phyloP scores from a whole-genome alignment of 1,284 basidiomycete genomes.

The Irpex lacteus region DNA sequence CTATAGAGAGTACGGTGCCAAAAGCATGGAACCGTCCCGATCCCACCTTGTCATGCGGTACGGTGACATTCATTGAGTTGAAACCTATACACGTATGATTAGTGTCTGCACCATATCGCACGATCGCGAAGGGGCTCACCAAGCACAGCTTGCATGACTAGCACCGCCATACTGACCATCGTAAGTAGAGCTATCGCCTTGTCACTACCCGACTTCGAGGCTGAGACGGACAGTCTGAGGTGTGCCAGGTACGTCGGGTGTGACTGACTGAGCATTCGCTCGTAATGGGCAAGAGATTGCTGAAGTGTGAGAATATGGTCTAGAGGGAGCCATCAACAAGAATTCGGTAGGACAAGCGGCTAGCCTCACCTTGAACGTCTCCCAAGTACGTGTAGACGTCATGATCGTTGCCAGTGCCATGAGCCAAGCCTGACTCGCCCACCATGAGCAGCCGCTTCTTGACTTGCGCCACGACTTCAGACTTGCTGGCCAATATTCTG shows the following conservation, averaged over 20 bases:
- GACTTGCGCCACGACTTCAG: constrained; percentile 80
- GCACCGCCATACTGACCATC: constrained; percentile 62
- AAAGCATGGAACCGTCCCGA: constrained; percentile 39
- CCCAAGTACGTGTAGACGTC: constrained; percentile 88
- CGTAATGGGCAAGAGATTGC: constrained; percentile 84
- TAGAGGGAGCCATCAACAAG: constrained; percentile 26
- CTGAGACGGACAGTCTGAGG: constrained; percentile 62
- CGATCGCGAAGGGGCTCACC: constrained; percentile 40
- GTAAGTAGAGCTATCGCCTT: constrained; percentile 68
- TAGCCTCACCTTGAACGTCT: constrained; percentile 77
- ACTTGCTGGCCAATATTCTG: constrained; percentile 78
- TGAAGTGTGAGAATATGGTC: constrained; percentile 92
- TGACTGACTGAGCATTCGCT: constrained; percentile 84
- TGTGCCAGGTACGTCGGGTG: constrained; percentile 86
- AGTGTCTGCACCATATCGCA: neutral
- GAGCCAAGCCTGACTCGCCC: constrained; percentile 36
- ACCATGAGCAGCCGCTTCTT: constrained; percentile 64
- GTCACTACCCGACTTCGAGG: constrained; percentile 64
- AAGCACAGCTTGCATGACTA: constrained; percentile 66
- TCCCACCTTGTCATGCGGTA: constrained; percentile 21
- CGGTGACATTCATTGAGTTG: constrained; percentile 43
- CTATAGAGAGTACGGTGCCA: constrained; percentile 43
- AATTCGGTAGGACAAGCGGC: constrained; percentile 16
- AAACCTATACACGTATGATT: constrained; percentile 41
- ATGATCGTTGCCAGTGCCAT: constrained; percentile 43